These are phyloP conservation scores for Gentiana macrophylla DNA, from an alignment of 257 asterid genomes.

Conservation along the genomic window DNA sequence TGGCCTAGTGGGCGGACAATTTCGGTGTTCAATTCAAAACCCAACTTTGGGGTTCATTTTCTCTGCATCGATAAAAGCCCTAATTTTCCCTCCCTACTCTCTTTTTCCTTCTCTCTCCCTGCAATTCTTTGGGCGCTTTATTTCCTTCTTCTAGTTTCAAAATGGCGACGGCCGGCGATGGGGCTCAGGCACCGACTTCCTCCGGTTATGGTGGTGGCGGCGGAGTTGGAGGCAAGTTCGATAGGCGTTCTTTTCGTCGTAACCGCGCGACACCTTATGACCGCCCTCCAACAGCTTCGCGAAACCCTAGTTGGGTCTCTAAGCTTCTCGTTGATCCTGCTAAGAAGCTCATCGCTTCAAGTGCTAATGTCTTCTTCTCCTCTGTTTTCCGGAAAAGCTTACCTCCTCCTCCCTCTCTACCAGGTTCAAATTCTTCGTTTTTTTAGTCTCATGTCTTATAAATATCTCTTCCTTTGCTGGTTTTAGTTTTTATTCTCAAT, in stretches of 20 bases:
- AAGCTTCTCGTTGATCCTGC: constrained; percentile 87
- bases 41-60: not conserved
- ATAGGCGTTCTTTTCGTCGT: constrained; percentile 46
- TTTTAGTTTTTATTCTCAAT: not conserved
- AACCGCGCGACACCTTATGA: constrained; percentile 67
- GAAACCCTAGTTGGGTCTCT: constrained; percentile 57
- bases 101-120: constrained; percentile 5
- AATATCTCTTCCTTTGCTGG: not conserved
- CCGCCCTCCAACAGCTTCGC: constrained; percentile 44
- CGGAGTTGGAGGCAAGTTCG: constrained; percentile 84
- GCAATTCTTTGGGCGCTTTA: not conserved
- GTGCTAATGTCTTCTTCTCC: constrained; percentile 58
- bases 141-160: not conserved
- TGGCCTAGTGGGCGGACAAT: too few species aligned
- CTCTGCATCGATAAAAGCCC: constrained; percentile 28
- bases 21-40: too few species aligned
- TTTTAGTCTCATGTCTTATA: not conserved
- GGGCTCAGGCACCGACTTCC: constrained; percentile 26
- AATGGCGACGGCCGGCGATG: constrained; percentile 72
- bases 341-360: constrained; percentile 47
- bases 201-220: constrained; percentile 30
- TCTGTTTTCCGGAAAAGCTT: constrained; percentile 52
- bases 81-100: constrained; percentile 24
- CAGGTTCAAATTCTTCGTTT: constrained; percentile 43
- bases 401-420: constrained; percentile 25